phyloP scores from a whole-genome alignment of 495 filamentous ascomycete genomes.

The Cercophora scortea region DNA sequence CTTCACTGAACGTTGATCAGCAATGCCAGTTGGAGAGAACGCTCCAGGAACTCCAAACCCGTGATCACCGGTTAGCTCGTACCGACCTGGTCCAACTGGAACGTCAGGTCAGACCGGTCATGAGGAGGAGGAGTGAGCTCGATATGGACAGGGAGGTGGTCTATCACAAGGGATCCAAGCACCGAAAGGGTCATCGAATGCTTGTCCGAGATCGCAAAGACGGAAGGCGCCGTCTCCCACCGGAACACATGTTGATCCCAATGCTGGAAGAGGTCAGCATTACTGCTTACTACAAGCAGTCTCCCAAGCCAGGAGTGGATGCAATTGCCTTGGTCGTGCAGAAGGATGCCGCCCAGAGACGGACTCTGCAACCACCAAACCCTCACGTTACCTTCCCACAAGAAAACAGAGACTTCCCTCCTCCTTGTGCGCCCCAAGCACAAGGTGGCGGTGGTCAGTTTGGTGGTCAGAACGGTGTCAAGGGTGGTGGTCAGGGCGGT shows the following conservation, averaged over 20 bases:
- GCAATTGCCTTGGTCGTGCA: slow-evolving; percentile 15
- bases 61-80: slow-evolving; percentile 15
- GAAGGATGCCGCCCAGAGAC: background rate
- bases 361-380: background rate
- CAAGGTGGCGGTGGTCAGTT: background rate
- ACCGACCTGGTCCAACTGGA: slow-evolving; percentile 28
- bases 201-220: background rate
- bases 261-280: slow-evolving; percentile 22
- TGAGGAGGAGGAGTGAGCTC: too few relatives aligned
- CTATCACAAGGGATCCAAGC: slow-evolving; percentile 1
- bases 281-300: slow-evolving; percentile 30
- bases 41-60: slow-evolving; percentile 9
- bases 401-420: background rate
- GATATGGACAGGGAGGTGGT: slow-evolving; percentile 7
- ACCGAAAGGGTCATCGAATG: background rate
- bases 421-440: background rate
- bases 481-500: background rate
- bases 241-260: background rate
- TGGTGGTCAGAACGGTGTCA: background rate
- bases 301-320: slow-evolving; percentile 19
- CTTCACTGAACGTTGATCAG: slow-evolving; percentile 13
- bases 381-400: background rate
- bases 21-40: slow-evolving; percentile 26
- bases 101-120: slow-evolving; percentile 10
- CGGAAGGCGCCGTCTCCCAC: background rate